phyloP scores from a whole-genome alignment of 2,329 filamentous ascomycete genomes.

The Cercospora sp. region DNA sequence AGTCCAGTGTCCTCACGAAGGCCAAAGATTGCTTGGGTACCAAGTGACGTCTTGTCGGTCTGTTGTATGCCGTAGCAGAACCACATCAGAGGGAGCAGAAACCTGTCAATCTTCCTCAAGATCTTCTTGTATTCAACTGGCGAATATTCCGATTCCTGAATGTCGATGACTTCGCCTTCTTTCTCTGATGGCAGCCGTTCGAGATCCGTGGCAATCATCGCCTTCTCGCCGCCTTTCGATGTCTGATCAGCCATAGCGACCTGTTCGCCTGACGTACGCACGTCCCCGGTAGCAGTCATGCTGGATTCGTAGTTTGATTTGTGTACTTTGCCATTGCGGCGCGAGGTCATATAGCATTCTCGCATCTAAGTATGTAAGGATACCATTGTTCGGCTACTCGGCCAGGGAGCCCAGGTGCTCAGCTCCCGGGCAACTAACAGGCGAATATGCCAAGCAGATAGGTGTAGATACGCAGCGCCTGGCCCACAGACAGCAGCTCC shows the following conservation, averaged over 20 bases:
- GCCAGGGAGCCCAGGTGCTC: neutral
- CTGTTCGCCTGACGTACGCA: neutral
- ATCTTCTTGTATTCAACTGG: slow-evolving; percentile 34
- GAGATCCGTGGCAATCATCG: slow-evolving; percentile 15
- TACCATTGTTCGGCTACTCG: neutral
- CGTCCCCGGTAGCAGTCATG: slow-evolving; percentile 1
- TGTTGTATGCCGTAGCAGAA: slow-evolving; percentile 54
- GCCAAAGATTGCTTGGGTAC: slow-evolving; percentile 51
- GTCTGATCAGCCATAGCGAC: neutral
- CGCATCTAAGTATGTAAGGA: neutral
- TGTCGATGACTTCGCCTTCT: slow-evolving; percentile 24
- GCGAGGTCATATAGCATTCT: neutral
- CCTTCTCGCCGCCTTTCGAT: slow-evolving; percentile 20
- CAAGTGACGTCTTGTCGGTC: slow-evolving; percentile 47
- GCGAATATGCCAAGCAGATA: slow-evolving; percentile 18
- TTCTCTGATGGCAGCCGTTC: slow-evolving; percentile 18
- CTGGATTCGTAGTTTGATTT: neutral
- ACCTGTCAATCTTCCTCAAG: slow-evolving; percentile 47
- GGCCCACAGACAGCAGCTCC: neutral
- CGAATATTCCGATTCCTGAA: slow-evolving; percentile 33
- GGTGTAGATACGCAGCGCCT: slow-evolving; percentile 2
- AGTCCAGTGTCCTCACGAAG: slow-evolving; percentile 50
- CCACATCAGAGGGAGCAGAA: slow-evolving; percentile 52
- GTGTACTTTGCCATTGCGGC: neutral
- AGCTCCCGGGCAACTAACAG: slow-evolving; percentile 13